Evolutionary conservation across 2,329 filamentous ascomycete species (phyloP), one percentile per base, ranked within the genome.

Genomic region (Cladosporium halotolerans): DNA sequence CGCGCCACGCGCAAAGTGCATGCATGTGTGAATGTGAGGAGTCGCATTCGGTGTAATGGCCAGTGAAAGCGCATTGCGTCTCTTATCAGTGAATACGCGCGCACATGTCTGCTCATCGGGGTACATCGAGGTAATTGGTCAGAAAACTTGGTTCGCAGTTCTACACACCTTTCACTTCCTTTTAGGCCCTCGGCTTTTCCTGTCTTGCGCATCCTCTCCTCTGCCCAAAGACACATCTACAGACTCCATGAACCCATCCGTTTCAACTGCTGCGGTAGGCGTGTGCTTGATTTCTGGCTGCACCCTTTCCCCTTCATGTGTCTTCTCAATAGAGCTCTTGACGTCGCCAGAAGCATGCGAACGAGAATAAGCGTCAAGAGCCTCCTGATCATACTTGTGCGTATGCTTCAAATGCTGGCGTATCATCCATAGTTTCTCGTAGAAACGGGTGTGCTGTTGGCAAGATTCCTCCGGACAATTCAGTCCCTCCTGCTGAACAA

Each of bases 151-250:
- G 5, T 28, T 28, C 23, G 5, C 4, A 28, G 4, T 28, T 28
- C 23, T 28, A 28, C 23, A 28, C 23, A 28, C 23, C 23, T 28
- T 28, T 43, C 48, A 16, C 8, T 10, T 33, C 32, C 5, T 42
- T 63, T 16, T 72, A 70, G 32, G 64, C 58, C 16, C 71, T 66
- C 34, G 72, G 73, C n/a, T 45, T 34, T 34, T 42, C 36, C 42
- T 34, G 18, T 45, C 9, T n/a, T 46, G 19, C 8, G 14, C 10
- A 31, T 45, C 44, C 19, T 10, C 47, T 8, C 51, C 44, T 42
- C 51, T 54, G 74, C 62, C 69, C 67, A 55, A 70, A 70, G 51
- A 65, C 68, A 60, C 60, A 1, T 56, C 46, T 28, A 73, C 62
- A 0, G 68, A 65, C 55, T 75, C 77, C 44, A 70, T 66, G 31